These are phyloP conservation scores for Schoenoplectus triqueter DNA, from an alignment of 202 grass and related monocot species.

Conservation along the genomic window DNA sequence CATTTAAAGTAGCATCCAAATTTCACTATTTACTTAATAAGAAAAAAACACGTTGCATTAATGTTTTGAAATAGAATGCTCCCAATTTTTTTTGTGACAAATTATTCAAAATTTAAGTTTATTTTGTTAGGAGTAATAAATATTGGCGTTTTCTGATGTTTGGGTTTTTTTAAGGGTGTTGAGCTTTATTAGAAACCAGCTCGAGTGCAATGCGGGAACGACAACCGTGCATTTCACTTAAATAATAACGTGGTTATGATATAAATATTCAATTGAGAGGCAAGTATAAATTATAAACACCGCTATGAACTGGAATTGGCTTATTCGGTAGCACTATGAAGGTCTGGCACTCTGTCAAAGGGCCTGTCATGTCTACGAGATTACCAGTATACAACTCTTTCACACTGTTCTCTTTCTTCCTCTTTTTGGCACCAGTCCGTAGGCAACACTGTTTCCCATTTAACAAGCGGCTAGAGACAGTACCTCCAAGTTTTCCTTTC, in stretches of 20 bases:
- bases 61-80: neutral
- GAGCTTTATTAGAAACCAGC: neutral
- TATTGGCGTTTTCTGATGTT: neutral
- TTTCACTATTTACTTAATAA: neutral
- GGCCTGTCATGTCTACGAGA: neutral
- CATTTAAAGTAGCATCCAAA: neutral
- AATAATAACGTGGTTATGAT: neutral
- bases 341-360: neutral
- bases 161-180: neutral
- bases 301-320: neutral
- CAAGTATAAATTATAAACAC: neutral
- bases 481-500: neutral
- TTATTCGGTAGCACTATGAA: neutral
- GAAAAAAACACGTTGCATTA: neutral
- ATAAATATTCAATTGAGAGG: neutral
- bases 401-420: neutral
- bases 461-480: neutral
- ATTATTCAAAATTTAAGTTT: no score
- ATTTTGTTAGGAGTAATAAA: neutral
- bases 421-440: neutral
- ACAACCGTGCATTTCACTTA: neutral
- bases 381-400: neutral
- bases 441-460: neutral
- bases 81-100: neutral
- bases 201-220: neutral